Conservation (phyloP, 106 monocot species). For the Apostasia shenzhenica region DNA sequence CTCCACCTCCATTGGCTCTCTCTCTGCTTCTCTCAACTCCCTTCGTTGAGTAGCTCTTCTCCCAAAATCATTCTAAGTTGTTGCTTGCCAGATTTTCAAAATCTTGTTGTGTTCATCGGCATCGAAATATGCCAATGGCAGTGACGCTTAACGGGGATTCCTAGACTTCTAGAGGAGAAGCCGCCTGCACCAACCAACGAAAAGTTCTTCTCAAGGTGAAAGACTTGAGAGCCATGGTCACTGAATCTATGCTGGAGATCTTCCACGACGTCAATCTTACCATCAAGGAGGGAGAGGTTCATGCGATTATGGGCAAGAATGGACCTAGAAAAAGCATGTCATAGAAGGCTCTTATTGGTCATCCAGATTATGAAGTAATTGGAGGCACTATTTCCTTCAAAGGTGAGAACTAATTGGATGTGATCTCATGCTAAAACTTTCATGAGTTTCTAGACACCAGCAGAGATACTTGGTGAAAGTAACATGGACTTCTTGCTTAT, state of each 20-base stretch:
- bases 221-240: constrained; percentile 60
- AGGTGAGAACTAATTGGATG: constrained; percentile 76
- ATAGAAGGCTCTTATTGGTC: constrained; percentile 94
- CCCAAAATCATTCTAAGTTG: not conserved
- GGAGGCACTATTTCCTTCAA: constrained; percentile 68
- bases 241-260: constrained; percentile 58
- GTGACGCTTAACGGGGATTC: constrained; percentile 1
- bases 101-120: not conserved
- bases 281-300: constrained; percentile 82
- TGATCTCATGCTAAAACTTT: constrained; percentile 91
- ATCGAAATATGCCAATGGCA: not conserved
- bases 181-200: constrained; percentile 3
- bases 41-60: not conserved
- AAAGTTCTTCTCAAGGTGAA: constrained; percentile 63
- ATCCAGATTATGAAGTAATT: constrained; percentile 96
- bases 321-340: constrained; percentile 94
- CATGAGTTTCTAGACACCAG: constrained; percentile 89
- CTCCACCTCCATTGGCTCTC: not conserved
- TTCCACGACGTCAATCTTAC: constrained; percentile 76
- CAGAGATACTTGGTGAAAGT: constrained; percentile 96
- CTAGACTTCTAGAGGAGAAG: not conserved
- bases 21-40: constrained; percentile 2
- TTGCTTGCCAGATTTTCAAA: not conserved
- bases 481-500: constrained; percentile 95
- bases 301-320: constrained; percentile 95